A percentile compares a stretch with the other conserved stretches of the same genome.
Evolutionary conservation across 2,329 filamentous ascomycete genomes (phyloP).

Genomic region (Diplodia mutila): DNA sequence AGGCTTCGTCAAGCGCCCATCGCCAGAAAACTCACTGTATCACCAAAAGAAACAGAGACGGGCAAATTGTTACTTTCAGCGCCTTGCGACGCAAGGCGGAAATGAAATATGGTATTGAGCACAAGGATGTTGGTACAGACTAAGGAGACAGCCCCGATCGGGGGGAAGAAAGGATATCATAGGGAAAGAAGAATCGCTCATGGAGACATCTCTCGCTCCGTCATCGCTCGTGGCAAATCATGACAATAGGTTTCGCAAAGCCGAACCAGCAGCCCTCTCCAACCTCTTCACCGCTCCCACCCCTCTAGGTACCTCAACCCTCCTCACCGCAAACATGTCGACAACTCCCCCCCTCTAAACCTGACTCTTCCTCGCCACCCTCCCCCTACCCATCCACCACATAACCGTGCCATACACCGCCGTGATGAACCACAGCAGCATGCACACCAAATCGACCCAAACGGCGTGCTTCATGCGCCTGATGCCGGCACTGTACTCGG

Average conservation of each 20-base stretch:
- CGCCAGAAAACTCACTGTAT: too few relatives aligned
- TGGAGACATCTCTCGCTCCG: neutral
- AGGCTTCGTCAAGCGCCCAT: neutral
- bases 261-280: neutral
- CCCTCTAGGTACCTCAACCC: too few relatives aligned
- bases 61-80: neutral
- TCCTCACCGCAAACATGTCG: too few relatives aligned
- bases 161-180: neutral
- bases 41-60: neutral
- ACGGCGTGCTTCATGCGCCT: slow-evolving; percentile 83
- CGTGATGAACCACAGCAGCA: slow-evolving; percentile 75
- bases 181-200: neutral
- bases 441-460: slow-evolving; percentile 77
- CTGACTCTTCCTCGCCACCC: slow-evolving; percentile 8
- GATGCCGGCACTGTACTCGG: slow-evolving; percentile 66
- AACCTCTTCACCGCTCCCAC: neutral
- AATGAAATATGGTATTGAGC: neutral
- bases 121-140: neutral
- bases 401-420: slow-evolving; percentile 49
- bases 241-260: neutral
- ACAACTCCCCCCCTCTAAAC: neutral
- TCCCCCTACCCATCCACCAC: slow-evolving; percentile 11
- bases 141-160: neutral
- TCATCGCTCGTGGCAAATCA: neutral
- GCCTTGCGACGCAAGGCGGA: neutral